phyloP scores from a whole-genome alignment of 2,329 filamentous ascomycete species.

The Paracorniculantispora psalliotae region DNA sequence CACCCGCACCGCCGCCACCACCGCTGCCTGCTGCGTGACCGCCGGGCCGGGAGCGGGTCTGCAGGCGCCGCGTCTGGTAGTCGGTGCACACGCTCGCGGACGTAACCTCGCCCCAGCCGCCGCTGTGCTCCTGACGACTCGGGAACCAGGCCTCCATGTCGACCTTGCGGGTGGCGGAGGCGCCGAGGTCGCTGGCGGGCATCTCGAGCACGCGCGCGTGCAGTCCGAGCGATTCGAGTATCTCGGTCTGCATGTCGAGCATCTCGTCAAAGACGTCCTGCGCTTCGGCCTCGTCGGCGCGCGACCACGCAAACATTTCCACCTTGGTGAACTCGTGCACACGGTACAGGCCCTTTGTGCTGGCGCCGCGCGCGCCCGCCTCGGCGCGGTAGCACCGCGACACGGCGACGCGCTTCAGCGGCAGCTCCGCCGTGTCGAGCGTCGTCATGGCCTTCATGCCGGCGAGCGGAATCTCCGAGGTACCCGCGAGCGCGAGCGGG shows the following conservation, averaged over 20 bases:
- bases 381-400: slow-evolving; percentile 96
- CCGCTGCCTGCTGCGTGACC: slow-evolving; percentile 32
- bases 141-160: slow-evolving; percentile 97
- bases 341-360: slow-evolving; percentile 91
- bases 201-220: slow-evolving; percentile 89
- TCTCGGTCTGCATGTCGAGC: slow-evolving; percentile 78
- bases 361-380: slow-evolving; percentile 81
- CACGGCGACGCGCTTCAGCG: slow-evolving; percentile 73
- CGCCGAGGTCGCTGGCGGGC: slow-evolving; percentile 83
- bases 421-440: slow-evolving; percentile 61
- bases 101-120: slow-evolving; percentile 90
- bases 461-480: slow-evolving; percentile 90
- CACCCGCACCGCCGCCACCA: slow-evolving; percentile 31
- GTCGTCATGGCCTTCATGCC: slow-evolving; percentile 77
- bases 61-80: slow-evolving; percentile 81
- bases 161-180: slow-evolving; percentile 77
- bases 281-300: slow-evolving; percentile 44
- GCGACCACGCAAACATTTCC: slow-evolving; percentile 91
- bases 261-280: slow-evolving; percentile 74
- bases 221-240: slow-evolving; percentile 70
- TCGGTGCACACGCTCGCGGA: slow-evolving; percentile 89
- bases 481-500: slow-evolving; percentile 73
- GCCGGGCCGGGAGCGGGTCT: slow-evolving; percentile 61
- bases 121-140: slow-evolving; percentile 52
- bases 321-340: slow-evolving; percentile 99